Evolutionary conservation across 78 protist genomes (phyloP).

Genomic region (Dictyostelium firmibasis): DNA sequence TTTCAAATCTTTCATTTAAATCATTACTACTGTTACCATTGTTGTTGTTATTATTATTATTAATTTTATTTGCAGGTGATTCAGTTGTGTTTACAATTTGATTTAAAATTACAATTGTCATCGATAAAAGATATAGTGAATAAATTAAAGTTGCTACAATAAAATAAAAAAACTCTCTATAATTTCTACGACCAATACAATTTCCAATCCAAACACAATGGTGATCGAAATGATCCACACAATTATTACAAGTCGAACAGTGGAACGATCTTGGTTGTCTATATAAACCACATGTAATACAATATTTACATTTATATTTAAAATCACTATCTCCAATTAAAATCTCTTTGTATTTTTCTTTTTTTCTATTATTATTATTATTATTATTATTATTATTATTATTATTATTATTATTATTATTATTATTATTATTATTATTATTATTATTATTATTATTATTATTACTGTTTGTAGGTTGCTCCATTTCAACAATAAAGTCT

Average conservation of each 20-base stretch:
- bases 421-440: conserved; percentile 3
- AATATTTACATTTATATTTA: conserved; percentile 18
- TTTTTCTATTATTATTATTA: not conserved
- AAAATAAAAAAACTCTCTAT: conserved; percentile 26
- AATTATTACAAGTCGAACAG: conserved; percentile 84
- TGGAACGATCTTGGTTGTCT: conserved; percentile 88
- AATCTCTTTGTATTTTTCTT: not conserved
- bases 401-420: not conserved
- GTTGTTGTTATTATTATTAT: not conserved
- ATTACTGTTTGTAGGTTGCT: not conserved
- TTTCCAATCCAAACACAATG: conserved; percentile 93
- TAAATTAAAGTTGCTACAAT: not conserved
- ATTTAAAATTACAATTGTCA: not conserved
- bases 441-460: not conserved
- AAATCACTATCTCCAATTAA: not conserved
- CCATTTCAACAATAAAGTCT: not conserved
- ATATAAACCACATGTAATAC: conserved; percentile 77
- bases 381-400: not conserved
- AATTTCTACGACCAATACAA: conserved; percentile 77
- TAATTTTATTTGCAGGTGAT: not conserved
- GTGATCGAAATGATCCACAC: conserved; percentile 85
- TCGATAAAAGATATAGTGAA: not conserved
- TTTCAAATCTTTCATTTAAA: not conserved
- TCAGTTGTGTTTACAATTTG: not conserved
- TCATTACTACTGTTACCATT: not conserved